A percentile compares a stretch with the other conserved stretches of the same genome.
Evolutionary conservation across 805 yeast species (phyloP).

Genomic region (Cyberlindnera petersonii): DNA sequence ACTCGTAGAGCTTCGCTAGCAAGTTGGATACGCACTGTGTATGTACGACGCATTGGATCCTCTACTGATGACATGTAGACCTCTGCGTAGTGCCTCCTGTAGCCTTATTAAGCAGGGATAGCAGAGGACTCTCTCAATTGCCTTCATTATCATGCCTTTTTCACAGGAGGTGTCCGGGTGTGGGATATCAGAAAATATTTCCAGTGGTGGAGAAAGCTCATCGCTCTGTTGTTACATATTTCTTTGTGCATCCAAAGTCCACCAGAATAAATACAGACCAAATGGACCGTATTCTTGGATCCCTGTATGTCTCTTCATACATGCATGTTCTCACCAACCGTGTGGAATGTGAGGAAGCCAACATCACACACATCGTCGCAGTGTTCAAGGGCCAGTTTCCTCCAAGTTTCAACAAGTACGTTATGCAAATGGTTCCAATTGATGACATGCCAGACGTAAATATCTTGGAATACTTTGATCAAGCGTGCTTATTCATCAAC

Average conservation of each 20-base stretch:
- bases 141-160: too few relatives aligned
- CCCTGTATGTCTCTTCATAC: slow-evolving; percentile 70
- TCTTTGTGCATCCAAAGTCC: neutral
- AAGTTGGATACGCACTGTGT: too few relatives aligned
- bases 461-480: slow-evolving; percentile 57
- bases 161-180: slow-evolving; percentile 1
- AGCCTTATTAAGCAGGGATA: too few relatives aligned
- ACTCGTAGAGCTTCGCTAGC: too few relatives aligned
- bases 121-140: too few relatives aligned
- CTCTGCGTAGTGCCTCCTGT: too few relatives aligned
- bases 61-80: slow-evolving; percentile 8
- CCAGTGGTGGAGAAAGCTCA: too few relatives aligned
- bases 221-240: neutral
- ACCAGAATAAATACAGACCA: neutral
- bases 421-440: slow-evolving; percentile 56
- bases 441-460: slow-evolving; percentile 71
- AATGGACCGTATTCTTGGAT: slow-evolving; percentile 66
- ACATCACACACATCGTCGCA: slow-evolving; percentile 71
- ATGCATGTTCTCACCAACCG: slow-evolving; percentile 55
- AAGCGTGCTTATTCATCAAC: slow-evolving; percentile 63
- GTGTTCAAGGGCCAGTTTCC: slow-evolving; percentile 64
- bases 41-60: slow-evolving; percentile 18
- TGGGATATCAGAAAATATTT: neutral
- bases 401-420: slow-evolving; percentile 44
- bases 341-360: slow-evolving; percentile 46